Conservation (phyloP, 192 early-diverging fungal species). For the Backusella westeae region DNA sequence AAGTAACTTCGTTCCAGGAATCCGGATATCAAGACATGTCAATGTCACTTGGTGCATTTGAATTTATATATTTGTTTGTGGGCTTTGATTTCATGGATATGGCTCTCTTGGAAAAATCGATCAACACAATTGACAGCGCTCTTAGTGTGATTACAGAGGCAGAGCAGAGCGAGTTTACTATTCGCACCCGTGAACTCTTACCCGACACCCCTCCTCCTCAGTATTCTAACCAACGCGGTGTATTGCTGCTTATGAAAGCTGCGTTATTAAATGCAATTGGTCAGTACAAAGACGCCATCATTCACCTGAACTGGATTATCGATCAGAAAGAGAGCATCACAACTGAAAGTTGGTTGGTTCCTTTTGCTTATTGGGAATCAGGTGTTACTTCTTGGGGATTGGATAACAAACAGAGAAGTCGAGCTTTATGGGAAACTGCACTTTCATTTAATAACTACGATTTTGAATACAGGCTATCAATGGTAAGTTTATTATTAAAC, state of each 20-base stretch:
- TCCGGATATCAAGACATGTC: conserved; percentile 44
- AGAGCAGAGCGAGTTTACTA: conserved; percentile 27
- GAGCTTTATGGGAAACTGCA: conserved; percentile 43
- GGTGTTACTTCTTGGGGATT: conserved; percentile 44
- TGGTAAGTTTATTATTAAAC: background rate
- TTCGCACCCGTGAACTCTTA: conserved; percentile 22
- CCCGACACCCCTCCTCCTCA: conserved; percentile 25
- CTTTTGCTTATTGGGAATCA: conserved; percentile 48
- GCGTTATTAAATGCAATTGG: conserved; percentile 45
- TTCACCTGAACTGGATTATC: conserved; percentile 47
- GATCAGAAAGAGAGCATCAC: conserved; percentile 37
- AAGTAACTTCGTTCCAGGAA: conserved; percentile 41
- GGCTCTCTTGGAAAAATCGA: conserved; percentile 15
- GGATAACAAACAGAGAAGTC: conserved; percentile 30
- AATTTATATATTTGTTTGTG: conserved; percentile 47
- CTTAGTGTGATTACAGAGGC: conserved; percentile 29
- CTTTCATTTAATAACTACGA: conserved; percentile 38
- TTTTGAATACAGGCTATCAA: conserved; percentile 45
- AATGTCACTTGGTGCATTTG: conserved; percentile 42
- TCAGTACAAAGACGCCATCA: conserved; percentile 37
- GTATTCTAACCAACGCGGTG: conserved; percentile 35
- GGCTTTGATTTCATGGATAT: conserved; percentile 42
- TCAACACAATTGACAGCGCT: conserved; percentile 21
- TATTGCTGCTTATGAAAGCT: conserved; percentile 46
- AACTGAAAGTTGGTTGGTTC: conserved; percentile 47